phyloP scores from a whole-genome alignment of 768 basidiomycete species.

The Termitomyces sp. region DNA sequence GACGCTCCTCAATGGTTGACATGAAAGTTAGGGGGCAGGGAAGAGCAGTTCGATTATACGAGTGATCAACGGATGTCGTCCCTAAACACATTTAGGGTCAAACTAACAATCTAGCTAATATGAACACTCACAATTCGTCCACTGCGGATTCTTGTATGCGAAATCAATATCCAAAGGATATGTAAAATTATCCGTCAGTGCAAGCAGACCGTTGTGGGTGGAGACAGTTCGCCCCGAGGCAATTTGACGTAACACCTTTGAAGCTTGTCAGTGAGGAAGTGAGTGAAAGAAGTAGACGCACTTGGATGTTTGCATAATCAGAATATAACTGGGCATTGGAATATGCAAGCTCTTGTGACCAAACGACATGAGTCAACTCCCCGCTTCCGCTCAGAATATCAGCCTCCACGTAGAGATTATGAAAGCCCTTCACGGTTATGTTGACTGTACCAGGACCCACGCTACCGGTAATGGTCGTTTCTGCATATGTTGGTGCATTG shows the following conservation, averaged over 20 bases:
- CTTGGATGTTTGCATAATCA: constrained; percentile 39
- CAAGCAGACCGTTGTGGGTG: constrained; percentile 35
- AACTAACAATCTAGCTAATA: background rate
- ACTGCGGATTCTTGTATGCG: constrained; percentile 27
- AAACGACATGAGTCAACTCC: constrained; percentile 45
- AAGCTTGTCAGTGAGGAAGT: constrained; percentile 1
- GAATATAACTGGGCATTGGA: constrained; percentile 60
- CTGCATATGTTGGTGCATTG: constrained; percentile 51
- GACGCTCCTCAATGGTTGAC: constrained; percentile 54
- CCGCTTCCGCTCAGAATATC: constrained; percentile 62
- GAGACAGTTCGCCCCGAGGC: constrained; percentile 32
- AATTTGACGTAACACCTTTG: constrained; percentile 36
- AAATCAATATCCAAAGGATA: constrained; percentile 45
- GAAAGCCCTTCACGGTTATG: constrained; percentile 58
- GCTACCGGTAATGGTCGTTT: constrained; percentile 41
- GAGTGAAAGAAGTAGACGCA: constrained; percentile 8
- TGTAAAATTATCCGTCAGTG: constrained; percentile 36
- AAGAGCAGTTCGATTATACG: constrained; percentile 53
- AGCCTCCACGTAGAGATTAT: constrained; percentile 54
- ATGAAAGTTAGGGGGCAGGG: constrained; percentile 56
- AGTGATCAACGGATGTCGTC: constrained; percentile 56
- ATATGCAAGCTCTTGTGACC: constrained; percentile 57
- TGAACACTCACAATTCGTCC: constrained; percentile 29
- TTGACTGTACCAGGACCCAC: constrained; percentile 42
- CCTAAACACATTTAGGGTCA: constrained; percentile 29